Percentiles rank a stretch among this genome's conserved stretches.
phyloP scores from a whole-genome alignment of 257 asterid species.

The Solanum acaule region DNA sequence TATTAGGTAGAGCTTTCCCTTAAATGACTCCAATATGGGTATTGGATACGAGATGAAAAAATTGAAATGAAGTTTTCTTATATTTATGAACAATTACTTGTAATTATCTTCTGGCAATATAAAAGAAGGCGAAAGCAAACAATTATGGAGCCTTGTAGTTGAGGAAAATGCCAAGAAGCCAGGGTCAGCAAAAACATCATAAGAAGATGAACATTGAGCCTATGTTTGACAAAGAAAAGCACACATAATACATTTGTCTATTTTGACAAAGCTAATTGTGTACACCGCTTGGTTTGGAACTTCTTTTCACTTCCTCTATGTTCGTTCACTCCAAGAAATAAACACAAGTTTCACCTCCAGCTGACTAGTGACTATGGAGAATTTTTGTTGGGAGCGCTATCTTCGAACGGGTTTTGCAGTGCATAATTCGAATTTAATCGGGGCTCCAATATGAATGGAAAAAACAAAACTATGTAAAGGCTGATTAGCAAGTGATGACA shows the following conservation, averaged over 20 bases:
- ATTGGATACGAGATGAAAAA: not conserved
- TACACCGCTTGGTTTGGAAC: not conserved
- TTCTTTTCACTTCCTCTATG: not conserved
- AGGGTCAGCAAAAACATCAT: not conserved
- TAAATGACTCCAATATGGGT: not conserved
- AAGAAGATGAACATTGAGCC: not conserved
- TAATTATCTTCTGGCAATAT: not conserved
- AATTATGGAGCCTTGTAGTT: not conserved
- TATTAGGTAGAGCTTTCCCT: not conserved
- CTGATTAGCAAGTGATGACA: not conserved
- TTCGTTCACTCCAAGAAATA: not conserved
- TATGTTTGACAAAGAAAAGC: not conserved
- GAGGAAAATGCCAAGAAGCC: not conserved
- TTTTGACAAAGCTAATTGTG: not conserved
- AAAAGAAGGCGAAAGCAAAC: not conserved
- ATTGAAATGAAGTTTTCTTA: not conserved
- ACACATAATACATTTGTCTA: not conserved
- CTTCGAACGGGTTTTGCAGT: accelerated
- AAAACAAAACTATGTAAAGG: not conserved
- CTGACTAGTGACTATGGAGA: not conserved
- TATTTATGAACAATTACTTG: not conserved
- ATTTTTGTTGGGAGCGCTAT: not conserved
- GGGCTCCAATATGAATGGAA: accelerated
- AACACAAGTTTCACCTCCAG: not conserved
- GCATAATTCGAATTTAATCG: too few relatives aligned